Evolutionary conservation across 306 rosid species (phyloP), one percentile per base, ranked within the genome.

Genomic region (Astragalus membranaceus): DNA sequence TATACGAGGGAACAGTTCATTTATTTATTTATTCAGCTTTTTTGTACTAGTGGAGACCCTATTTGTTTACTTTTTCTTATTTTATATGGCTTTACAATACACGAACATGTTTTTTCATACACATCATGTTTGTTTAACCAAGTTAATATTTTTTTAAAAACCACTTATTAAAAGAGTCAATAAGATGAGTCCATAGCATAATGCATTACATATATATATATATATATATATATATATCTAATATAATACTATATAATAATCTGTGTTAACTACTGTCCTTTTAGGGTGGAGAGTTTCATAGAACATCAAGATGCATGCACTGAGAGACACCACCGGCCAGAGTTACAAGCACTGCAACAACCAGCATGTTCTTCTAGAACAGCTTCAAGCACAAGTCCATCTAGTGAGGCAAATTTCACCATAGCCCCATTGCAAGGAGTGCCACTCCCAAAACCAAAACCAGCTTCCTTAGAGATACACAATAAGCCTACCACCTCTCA

Each of bases 281-380:
- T 65, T 78, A 94, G 99, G 82, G 97, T 94, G 16, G 99, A 94
- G 86, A 94, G 96, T 75, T 94, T 94, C 87, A 94, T 94, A 23
- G 99, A 94, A 54, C 99, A 94, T 74, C 99, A 94, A 86, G 99
- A 94, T 64, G 80, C 87, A 71, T 94, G 99, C 84, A 86, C 70
- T 14, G 64, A 80, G 4, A 66, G 92, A 60, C 83, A 80, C 6
- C 71, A 78, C 47, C 32, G 80, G 71, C 94, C 92, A 15, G 92
- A 85, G 37, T 4, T 81, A 12, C 88, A 80, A 20, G 73, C 70
- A 17, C 44, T 39, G 20, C 67, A 61, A 61, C 86, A 80, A 29
- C 82, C 79, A 2, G 84, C 87, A 50, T 88, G 84, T 56, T 87
- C 88, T 4, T 87, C 98, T 7, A 73, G 89, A 59, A 85, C 99